Evolutionary conservation across 148 eudicot genomes (phyloP).

Genomic region (Nyssa sinensis): DNA sequence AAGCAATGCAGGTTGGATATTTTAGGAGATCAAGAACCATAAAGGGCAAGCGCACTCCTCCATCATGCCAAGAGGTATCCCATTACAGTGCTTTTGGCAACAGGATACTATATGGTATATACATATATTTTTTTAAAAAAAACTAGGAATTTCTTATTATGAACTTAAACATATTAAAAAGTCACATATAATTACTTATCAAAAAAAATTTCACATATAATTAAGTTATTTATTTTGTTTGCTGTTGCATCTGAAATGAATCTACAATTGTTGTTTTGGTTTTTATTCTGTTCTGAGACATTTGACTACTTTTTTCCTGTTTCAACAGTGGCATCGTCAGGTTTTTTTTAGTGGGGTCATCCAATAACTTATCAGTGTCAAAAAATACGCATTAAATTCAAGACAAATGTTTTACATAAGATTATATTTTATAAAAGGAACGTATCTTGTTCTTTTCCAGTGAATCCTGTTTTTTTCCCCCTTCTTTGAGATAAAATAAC

Average conservation of each 20-base stretch:
- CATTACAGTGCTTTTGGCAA: slow-evolving; percentile 1
- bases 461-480: too few species aligned
- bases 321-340: too few species aligned
- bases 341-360: too few species aligned
- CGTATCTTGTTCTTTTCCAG: too few species aligned
- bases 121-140: background rate
- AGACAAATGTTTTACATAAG: too few species aligned
- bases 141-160: background rate
- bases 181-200: too few species aligned
- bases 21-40: slow-evolving; percentile 83
- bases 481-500: too few species aligned
- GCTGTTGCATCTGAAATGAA: background rate
- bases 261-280: background rate
- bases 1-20: slow-evolving; percentile 67
- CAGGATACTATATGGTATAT: too few species aligned
- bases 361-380: too few species aligned
- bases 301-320: background rate
- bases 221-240: background rate
- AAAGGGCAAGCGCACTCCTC: slow-evolving; percentile 80
- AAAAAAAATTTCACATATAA: too few species aligned
- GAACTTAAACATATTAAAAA: background rate
- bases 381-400: too few species aligned
- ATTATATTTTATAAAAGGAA: too few species aligned
- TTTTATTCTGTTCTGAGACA: background rate
- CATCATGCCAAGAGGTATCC: slow-evolving; percentile 87